Conservation (phyloP, 2,329 filamentous ascomycete species). For the Tricladium varicosporioides region DNA sequence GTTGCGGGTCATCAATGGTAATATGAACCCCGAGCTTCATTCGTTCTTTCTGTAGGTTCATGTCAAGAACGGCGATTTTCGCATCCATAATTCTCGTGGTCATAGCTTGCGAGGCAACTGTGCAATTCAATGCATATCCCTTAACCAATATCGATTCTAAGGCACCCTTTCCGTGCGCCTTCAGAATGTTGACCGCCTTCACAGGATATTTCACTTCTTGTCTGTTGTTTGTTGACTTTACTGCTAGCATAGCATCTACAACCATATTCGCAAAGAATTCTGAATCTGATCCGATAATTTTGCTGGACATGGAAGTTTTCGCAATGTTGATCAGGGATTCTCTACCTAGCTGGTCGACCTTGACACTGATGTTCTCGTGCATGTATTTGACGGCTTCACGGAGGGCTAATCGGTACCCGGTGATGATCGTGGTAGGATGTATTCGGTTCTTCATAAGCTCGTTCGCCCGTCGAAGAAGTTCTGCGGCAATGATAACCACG, state of each 20-base stretch:
- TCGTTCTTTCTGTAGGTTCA: slow-evolving; percentile 97
- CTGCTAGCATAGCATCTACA: slow-evolving; percentile 91
- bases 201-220: slow-evolving; percentile 95
- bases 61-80: slow-evolving; percentile 95
- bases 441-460: slow-evolving; percentile 99
- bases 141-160: slow-evolving; percentile 88
- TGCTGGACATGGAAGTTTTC: slow-evolving; percentile 99
- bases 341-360: slow-evolving; percentile 86
- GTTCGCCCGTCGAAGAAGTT: slow-evolving; percentile 89
- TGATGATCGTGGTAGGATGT: slow-evolving; percentile 99
- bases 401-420: slow-evolving; percentile 91
- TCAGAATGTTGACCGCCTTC: slow-evolving; percentile 98
- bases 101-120: slow-evolving; percentile 97
- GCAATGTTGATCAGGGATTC: slow-evolving; percentile 93
- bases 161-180: slow-evolving; percentile 92
- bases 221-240: slow-evolving; percentile 89
- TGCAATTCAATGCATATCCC: slow-evolving; percentile 98
- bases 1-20: slow-evolving; percentile 94
- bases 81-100: slow-evolving; percentile 87
- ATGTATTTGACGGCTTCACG: slow-evolving; percentile 98
- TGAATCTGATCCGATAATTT: slow-evolving; percentile 93
- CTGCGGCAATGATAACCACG: slow-evolving; percentile 93
- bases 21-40: slow-evolving; percentile 99
- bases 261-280: slow-evolving; percentile 98
- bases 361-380: slow-evolving; percentile 96